These are phyloP conservation scores for Cyclostephanos invisitatus DNA, from an alignment of 108 stramenopile species.

Conservation along the genomic window DNA sequence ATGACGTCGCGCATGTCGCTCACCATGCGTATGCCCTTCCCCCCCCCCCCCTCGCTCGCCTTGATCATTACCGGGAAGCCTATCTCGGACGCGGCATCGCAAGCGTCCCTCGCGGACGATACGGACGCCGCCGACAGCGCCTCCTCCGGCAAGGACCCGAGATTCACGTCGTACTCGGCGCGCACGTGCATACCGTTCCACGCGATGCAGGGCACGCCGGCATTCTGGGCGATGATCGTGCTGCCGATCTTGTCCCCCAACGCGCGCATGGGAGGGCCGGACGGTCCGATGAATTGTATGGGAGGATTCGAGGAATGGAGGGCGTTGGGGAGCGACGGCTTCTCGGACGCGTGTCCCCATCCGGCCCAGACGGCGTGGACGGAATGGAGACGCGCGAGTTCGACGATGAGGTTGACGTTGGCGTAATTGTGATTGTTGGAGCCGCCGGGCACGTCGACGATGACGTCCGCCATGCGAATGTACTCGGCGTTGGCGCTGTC, in stretches of 20 bases:
- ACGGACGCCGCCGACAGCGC: slow-evolving; percentile 91
- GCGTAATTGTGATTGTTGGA: slow-evolving; percentile 99
- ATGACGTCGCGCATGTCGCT: slow-evolving; percentile 71
- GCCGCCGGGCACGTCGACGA: slow-evolving; percentile 99
- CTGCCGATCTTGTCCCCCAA: slow-evolving; percentile 99
- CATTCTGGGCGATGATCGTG: slow-evolving; percentile 98
- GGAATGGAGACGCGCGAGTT: slow-evolving; percentile 94
- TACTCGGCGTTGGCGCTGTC: slow-evolving; percentile 98
- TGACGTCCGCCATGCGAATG: slow-evolving; percentile 99
- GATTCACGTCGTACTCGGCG: slow-evolving; percentile 74
- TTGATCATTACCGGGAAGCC: slow-evolving; percentile 99
- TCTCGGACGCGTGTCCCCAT: slow-evolving; percentile 99
- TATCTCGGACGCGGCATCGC: slow-evolving; percentile 76
- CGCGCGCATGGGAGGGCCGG: slow-evolving; percentile 97
- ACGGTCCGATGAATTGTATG: slow-evolving; percentile 97
- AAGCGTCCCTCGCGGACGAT: slow-evolving; percentile 74
- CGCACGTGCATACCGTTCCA: slow-evolving; percentile 95
- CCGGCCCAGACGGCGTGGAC: slow-evolving; percentile 99
- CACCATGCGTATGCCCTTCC: slow-evolving; percentile 97
- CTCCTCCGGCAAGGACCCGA: slow-evolving; percentile 80
- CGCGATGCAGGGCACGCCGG: slow-evolving; percentile 95
- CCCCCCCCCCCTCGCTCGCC: slow-evolving; percentile 99
- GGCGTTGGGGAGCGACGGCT: slow-evolving; percentile 93
- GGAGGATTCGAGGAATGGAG: slow-evolving; percentile 79
- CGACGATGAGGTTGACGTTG: slow-evolving; percentile 98